phyloP scores from a whole-genome alignment of 2,329 filamentous ascomycete species.

The Arthrobotrys sphaeroides region DNA sequence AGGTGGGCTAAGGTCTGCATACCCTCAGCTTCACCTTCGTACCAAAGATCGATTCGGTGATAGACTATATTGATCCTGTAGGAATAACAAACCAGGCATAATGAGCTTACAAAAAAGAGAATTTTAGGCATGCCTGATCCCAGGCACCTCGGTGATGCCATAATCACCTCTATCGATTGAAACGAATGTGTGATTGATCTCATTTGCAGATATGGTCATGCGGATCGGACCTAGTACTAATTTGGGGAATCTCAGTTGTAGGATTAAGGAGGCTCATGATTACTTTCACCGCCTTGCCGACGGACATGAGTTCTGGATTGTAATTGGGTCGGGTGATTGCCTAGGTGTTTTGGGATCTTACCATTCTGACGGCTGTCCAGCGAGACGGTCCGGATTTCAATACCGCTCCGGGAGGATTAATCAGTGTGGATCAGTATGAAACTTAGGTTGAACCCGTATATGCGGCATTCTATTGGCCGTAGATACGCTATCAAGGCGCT shows the following conservation, averaged over 20 bases:
- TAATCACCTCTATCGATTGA: not conserved
- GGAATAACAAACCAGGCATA: not conserved
- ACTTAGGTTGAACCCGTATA: not conserved
- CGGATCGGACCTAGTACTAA: not conserved
- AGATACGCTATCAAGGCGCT: not conserved
- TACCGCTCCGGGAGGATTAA: not conserved
- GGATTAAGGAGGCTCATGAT: slow-evolving; percentile 19
- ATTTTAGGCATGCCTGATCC: not conserved
- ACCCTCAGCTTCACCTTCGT: not conserved
- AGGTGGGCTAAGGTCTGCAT: not conserved
- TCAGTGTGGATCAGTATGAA: slow-evolving; percentile 1
- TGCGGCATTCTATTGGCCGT: no score
- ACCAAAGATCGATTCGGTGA: not conserved
- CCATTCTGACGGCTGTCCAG: not conserved
- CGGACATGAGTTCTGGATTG: not conserved
- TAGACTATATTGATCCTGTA: not conserved
- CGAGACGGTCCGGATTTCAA: not conserved
- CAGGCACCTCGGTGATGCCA: not conserved
- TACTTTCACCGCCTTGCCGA: not conserved
- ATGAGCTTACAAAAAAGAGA: no score
- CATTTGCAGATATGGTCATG: slow-evolving; percentile 4
- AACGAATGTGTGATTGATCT: not conserved
- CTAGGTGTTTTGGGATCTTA: not conserved
- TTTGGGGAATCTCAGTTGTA: not conserved
- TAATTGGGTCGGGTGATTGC: not conserved